Evolutionary conservation across 306 rosid genomes (phyloP).

Genomic region (Leucaena leucocephala): DNA sequence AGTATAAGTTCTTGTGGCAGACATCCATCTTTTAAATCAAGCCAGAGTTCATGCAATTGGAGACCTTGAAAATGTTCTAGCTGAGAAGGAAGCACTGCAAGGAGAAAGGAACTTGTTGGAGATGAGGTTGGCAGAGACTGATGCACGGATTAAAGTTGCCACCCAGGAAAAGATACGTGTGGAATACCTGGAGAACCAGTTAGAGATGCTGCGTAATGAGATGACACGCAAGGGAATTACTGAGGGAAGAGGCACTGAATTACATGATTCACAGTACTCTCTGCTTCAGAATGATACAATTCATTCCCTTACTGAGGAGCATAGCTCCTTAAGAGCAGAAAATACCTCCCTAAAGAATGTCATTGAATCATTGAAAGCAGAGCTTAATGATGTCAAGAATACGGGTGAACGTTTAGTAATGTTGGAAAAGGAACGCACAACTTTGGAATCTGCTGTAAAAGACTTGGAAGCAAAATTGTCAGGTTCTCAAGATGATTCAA

Average conservation of each 20-base stretch:
- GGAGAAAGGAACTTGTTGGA: constrained; percentile 70
- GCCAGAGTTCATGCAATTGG: constrained; percentile 74
- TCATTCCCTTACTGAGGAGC: constrained; percentile 51
- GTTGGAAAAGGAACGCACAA: constrained; percentile 72
- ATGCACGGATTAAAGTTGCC: constrained; percentile 63
- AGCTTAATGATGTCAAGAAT: constrained; percentile 54
- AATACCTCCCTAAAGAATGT: constrained; percentile 63
- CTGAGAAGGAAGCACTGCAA: constrained; percentile 78
- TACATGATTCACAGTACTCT: constrained; percentile 32
- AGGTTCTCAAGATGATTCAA: constrained; percentile 65
- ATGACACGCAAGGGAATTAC: constrained; percentile 45
- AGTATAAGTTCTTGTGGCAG: constrained; percentile 45
- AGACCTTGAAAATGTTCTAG: constrained; percentile 72
- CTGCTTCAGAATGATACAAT: constrained; percentile 37
- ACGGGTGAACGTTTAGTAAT: constrained; percentile 60
- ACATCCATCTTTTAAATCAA: constrained; percentile 77
- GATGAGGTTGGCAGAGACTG: constrained; percentile 76
- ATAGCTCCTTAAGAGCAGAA: constrained; percentile 72
- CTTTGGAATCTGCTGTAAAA: constrained; percentile 67
- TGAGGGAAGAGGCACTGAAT: constrained; percentile 44
- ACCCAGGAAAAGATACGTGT: constrained; percentile 67
- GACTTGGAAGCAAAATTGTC: constrained; percentile 73
- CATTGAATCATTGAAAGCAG: constrained; percentile 56
- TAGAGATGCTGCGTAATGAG: constrained; percentile 59
- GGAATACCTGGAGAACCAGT: constrained; percentile 67